Conservation (phyloP, 169 alveolate genomes). For the Cardiosporidium cionae region DNA sequence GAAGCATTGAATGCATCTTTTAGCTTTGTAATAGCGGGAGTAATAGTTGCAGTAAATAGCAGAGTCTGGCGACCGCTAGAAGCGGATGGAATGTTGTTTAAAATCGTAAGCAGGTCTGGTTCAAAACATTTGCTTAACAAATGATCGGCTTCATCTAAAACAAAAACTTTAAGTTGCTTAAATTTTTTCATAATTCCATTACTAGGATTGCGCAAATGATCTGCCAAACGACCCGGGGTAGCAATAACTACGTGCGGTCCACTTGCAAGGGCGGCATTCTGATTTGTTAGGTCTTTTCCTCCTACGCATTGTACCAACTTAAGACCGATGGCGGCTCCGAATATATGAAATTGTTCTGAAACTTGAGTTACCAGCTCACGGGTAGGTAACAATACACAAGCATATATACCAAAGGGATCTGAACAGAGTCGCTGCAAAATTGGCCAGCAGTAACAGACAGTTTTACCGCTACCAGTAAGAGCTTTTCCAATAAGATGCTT, state of each 20-base stretch:
- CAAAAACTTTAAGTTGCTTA: constrained; percentile 66
- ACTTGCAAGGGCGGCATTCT: constrained; percentile 29
- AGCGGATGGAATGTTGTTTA: constrained; percentile 60
- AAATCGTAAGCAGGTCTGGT: constrained; percentile 50
- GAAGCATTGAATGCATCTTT: constrained; percentile 65
- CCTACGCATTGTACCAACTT: constrained; percentile 24
- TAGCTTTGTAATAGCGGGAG: constrained; percentile 76
- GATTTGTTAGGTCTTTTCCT: constrained; percentile 24
- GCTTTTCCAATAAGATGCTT: constrained; percentile 96
- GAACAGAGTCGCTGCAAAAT: constrained; percentile 76
- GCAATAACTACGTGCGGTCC: constrained; percentile 92
- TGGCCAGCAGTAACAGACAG: constrained; percentile 86
- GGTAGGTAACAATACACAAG: constrained; percentile 89
- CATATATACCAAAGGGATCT: constrained; percentile 53
- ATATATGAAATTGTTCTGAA: constrained; percentile 68
- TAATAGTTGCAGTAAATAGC: constrained; percentile 93
- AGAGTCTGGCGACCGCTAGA: constrained; percentile 80
- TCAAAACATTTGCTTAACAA: constrained; percentile 74
- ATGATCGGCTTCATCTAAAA: constrained; percentile 96
- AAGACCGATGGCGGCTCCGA: constrained; percentile 26
- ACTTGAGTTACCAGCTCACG: constrained; percentile 92
- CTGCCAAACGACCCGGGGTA: constrained; percentile 93
- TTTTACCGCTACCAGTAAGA: constrained; percentile 92
- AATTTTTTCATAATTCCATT: constrained; percentile 41
- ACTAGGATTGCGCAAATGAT: constrained; percentile 36